phyloP scores from a whole-genome alignment of 306 rosid species.

The Begonia loranthoides region DNA sequence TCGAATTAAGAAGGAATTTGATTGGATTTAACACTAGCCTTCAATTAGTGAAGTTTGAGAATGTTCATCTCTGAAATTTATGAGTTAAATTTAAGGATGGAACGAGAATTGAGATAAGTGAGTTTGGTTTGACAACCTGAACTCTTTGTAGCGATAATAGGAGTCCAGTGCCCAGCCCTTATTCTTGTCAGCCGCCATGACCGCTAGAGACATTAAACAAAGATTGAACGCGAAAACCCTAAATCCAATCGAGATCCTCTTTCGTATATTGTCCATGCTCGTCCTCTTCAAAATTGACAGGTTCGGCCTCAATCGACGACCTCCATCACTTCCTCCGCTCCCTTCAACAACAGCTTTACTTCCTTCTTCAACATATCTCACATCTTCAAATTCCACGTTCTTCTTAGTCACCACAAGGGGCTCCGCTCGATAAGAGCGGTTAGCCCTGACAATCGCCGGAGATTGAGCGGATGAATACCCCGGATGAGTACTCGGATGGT shows the following conservation, averaged over 20 bases:
- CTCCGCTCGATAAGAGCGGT: slow-evolving; percentile 23
- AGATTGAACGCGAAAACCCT: slow-evolving; percentile 36
- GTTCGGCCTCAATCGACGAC: slow-evolving; percentile 27
- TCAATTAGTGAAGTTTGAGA: too few relatives aligned
- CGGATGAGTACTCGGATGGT: slow-evolving; percentile 9
- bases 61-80: too few relatives aligned
- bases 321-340: slow-evolving; percentile 16
- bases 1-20: too few relatives aligned
- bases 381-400: slow-evolving; percentile 20
- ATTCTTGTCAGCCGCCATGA: slow-evolving; percentile 43
- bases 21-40: too few relatives aligned
- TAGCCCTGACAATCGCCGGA: slow-evolving; percentile 19
- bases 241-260: slow-evolving; percentile 28
- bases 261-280: slow-evolving; percentile 27
- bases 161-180: slow-evolving; percentile 65
- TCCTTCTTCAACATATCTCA: slow-evolving; percentile 6
- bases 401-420: slow-evolving; percentile 39
- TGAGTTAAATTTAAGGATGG: too few relatives aligned
- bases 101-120: too few relatives aligned
- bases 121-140: slow-evolving; percentile 53
- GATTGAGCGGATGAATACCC: slow-evolving; percentile 15
- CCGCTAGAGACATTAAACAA: slow-evolving; percentile 47
- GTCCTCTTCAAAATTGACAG: slow-evolving; percentile 17
- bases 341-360: slow-evolving; percentile 4
- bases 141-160: slow-evolving; percentile 40